Conservation (phyloP, 805 yeast genomes). For the Candida manassasensis region DNA sequence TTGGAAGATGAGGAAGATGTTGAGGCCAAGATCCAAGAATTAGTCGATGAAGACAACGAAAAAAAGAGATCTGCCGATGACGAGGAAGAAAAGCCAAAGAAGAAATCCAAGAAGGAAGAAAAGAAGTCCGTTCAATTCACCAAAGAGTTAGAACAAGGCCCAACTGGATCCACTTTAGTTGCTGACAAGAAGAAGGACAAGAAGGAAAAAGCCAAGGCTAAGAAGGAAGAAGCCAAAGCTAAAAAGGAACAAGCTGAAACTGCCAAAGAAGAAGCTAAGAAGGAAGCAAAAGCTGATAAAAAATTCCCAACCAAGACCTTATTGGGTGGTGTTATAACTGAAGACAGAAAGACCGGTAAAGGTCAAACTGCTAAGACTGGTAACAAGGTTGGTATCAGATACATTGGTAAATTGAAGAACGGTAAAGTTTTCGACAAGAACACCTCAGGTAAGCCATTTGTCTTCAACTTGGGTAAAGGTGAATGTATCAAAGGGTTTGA, state of each 20-base stretch:
- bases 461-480: slow-evolving; percentile 88
- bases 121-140: slow-evolving; percentile 79
- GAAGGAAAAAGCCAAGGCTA: slow-evolving; percentile 24
- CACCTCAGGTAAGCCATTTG: slow-evolving; percentile 94
- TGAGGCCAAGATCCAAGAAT: slow-evolving; percentile 69
- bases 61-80: slow-evolving; percentile 36
- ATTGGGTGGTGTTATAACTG: slow-evolving; percentile 89
- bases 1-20: slow-evolving; percentile 67
- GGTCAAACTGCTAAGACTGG: slow-evolving; percentile 88
- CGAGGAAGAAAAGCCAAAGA: slow-evolving; percentile 20
- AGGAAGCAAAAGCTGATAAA: slow-evolving; percentile 13
- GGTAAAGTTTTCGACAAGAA: slow-evolving; percentile 97
- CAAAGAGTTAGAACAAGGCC: slow-evolving; percentile 91
- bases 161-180: slow-evolving; percentile 51
- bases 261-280: slow-evolving; percentile 17
- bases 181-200: slow-evolving; percentile 19
- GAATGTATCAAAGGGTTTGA: slow-evolving; percentile 99
- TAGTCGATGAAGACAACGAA: slow-evolving; percentile 49
- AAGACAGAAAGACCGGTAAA: slow-evolving; percentile 85
- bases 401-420: slow-evolving; percentile 94
- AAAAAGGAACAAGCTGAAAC: slow-evolving; percentile 17
- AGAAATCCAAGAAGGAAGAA: slow-evolving; percentile 40
- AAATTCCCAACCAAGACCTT: slow-evolving; percentile 72
- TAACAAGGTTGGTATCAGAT: slow-evolving; percentile 90
- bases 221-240: slow-evolving; percentile 21